phyloP scores from a whole-genome alignment of 495 filamentous ascomycete species.

The Mycothermus thermophilus region DNA sequence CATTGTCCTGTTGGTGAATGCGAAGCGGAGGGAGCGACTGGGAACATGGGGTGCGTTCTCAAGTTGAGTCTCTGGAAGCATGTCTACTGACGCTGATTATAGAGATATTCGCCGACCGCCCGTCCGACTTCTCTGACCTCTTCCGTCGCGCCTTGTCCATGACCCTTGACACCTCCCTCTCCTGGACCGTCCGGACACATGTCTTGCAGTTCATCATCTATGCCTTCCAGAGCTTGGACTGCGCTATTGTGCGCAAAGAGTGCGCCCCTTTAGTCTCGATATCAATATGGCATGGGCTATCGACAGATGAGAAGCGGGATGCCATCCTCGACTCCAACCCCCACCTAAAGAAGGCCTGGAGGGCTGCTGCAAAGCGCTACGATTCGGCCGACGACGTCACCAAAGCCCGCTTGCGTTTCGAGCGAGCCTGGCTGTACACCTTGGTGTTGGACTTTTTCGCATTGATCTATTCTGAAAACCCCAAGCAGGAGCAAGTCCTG shows the following conservation, averaged over 20 bases:
- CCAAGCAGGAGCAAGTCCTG: slow-evolving; percentile 47
- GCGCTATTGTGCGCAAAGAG: slow-evolving; percentile 77
- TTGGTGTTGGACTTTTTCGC: slow-evolving; percentile 72
- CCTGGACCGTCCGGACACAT: slow-evolving; percentile 56
- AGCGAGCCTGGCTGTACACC: slow-evolving; percentile 86
- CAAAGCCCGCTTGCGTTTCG: slow-evolving; percentile 73
- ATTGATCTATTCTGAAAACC: slow-evolving; percentile 46
- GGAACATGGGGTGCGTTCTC: slow-evolving; percentile 53
- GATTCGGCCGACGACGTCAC: slow-evolving; percentile 70
- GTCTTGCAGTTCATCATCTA: slow-evolving; percentile 77
- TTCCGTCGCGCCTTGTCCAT: slow-evolving; percentile 86
- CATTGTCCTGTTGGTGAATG: slow-evolving; percentile 69
- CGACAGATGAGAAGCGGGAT: slow-evolving; percentile 52
- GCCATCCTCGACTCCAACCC: slow-evolving; percentile 51
- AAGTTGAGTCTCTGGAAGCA: slow-evolving; percentile 1
- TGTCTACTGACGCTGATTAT: no score
- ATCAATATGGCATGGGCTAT: slow-evolving; percentile 87
- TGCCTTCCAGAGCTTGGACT: slow-evolving; percentile 91
- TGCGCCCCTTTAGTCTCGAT: slow-evolving; percentile 92
- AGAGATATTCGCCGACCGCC: slow-evolving; percentile 59
- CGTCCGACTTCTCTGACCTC: slow-evolving; percentile 73
- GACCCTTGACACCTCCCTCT: slow-evolving; percentile 65
- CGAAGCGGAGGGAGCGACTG: slow-evolving; percentile 75
- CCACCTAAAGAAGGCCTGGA: slow-evolving; percentile 78
- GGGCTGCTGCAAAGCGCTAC: slow-evolving; percentile 70